Evolutionary conservation across 164 flowering plant genomes (phyloP).

Genomic region (Tinospora cordifolia): DNA sequence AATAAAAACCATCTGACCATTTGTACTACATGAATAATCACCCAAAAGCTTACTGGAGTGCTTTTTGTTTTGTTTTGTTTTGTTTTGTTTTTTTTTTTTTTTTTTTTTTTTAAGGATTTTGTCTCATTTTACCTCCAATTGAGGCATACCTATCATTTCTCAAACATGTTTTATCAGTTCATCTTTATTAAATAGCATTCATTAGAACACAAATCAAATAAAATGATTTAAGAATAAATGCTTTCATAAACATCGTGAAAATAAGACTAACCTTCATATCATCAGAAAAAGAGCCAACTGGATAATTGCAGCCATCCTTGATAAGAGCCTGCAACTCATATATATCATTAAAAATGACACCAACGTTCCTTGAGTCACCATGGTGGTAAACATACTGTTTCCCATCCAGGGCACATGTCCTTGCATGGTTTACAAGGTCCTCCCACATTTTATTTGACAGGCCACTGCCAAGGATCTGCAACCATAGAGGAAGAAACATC

Average conservation of each 20-base stretch:
- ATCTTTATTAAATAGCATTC: not conserved
- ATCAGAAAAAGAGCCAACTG: constrained; percentile 54
- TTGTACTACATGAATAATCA: too few species aligned
- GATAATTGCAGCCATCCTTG: constrained; percentile 50
- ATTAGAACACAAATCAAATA: not conserved
- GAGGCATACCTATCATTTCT: too few species aligned
- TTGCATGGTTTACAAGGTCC: constrained; percentile 78
- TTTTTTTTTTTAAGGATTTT: too few species aligned
- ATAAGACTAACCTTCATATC: not conserved
- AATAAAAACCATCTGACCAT: too few species aligned
- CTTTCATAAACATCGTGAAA: not conserved
- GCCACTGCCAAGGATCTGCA: constrained; percentile 90
- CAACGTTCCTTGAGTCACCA: constrained; percentile 58
- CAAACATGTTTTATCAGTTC: not conserved
- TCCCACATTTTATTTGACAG: constrained; percentile 99
- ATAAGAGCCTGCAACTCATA: constrained; percentile 77
- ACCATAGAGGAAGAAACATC: constrained; percentile 6
- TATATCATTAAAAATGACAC: constrained; percentile 78
- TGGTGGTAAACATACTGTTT: constrained; percentile 69
- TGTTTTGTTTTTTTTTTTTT: too few species aligned
- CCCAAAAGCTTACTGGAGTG: too few species aligned
- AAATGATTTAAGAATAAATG: not conserved
- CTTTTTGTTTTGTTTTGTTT: too few species aligned
- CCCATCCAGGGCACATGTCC: constrained; percentile 76
- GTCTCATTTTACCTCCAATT: too few species aligned